Percentiles rank a stretch among this genome's conserved stretches.
These are phyloP conservation scores for Ophiognomonia clavigignenti-juglandacearum DNA, from an alignment of 2,329 filamentous ascomycete species.

Conservation along the genomic window DNA sequence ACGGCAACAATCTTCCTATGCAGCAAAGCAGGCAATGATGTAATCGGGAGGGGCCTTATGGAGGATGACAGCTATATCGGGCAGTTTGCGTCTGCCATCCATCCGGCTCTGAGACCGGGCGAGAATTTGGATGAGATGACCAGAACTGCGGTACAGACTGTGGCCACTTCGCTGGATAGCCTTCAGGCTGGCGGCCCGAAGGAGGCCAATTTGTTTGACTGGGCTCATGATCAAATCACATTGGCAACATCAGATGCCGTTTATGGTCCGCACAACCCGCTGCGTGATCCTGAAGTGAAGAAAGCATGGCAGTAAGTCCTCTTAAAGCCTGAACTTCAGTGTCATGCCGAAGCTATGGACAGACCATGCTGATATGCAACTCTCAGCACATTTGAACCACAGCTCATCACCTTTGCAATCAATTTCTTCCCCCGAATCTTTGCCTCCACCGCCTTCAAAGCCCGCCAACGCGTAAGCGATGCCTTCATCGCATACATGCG, in stretches of 20 bases:
- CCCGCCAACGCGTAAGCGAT: slow-evolving; percentile 1
- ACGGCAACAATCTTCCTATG: not conserved
- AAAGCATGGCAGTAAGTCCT: slow-evolving; percentile 8
- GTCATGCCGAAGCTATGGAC: not conserved
- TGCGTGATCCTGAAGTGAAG: slow-evolving; percentile 3
- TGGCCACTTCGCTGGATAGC: not conserved
- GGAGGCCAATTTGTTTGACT: slow-evolving; percentile 1
- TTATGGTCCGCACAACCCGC: slow-evolving; percentile 9
- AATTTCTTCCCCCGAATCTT: slow-evolving; percentile 4
- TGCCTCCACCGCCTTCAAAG: not conserved
- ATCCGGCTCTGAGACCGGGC: slow-evolving; percentile 3
- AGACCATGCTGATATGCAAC: not conserved
- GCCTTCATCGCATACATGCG: slow-evolving; percentile 3
- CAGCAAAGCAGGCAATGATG: not conserved
- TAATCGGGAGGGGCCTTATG: slow-evolving; percentile 1
- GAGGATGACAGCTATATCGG: slow-evolving; percentile 2
- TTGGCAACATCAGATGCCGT: slow-evolving; percentile 7
- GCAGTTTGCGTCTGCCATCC: not conserved
- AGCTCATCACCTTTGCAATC: slow-evolving; percentile 3
- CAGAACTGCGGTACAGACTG: not conserved
- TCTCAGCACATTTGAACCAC: slow-evolving; percentile 6
- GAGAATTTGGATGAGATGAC: slow-evolving; percentile 9
- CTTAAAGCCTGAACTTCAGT: too few species aligned
- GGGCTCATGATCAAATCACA: slow-evolving; percentile 1
- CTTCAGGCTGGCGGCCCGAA: not conserved